Evolutionary conservation across 352 stramenopile genomes (phyloP), one percentile per base, ranked within the genome.

Genomic region (Plasmopara viticola): DNA sequence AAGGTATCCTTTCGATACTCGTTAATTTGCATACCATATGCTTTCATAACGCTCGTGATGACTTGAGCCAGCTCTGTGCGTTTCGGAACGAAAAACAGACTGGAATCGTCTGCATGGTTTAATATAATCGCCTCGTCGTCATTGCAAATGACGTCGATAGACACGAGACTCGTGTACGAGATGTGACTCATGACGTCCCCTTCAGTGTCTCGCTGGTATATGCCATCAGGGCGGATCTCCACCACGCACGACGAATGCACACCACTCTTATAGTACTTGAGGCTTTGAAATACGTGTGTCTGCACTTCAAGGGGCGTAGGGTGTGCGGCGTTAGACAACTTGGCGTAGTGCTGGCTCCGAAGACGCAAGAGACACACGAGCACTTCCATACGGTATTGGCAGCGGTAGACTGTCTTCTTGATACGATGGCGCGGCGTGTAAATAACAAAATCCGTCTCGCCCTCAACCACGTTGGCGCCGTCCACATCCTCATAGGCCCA

Each of bases 1-100:
- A 92, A 68, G 6, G 78, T 87, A 54, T 90, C 90, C 58, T 92
- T 87, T 17, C 74, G 64, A 49, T 92, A 92, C 41, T 92, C 78
- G 55, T 92, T 90, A 15, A 92, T 85, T 43, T 74, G 68, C 65
- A 92, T 92, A 12, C 70, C 74, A 44, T 90, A 92, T 4, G 70
- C 68, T n/a, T 73, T 71, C 74, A 90, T 88, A 12, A 87, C 70
- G 38, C 62, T 58, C 28, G 82, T 74, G 39, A 92, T 90, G 0
- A 67, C 71, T 50, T 78, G 72, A n/a, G 75, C 77, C 34, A 92
- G 68, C 25, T 90, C 81, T 6, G 74, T 86, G 13, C 78, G 77
- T 56, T 67, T 72, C 42, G 70, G 59, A 0, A 90, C 73, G 43
- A 87, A 46, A 40, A 92, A 92, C 8, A 92, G 51, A 54, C 81